These are phyloP conservation scores for Candida sonorensis DNA, from an alignment of 805 yeast species.

Conservation along the genomic window DNA sequence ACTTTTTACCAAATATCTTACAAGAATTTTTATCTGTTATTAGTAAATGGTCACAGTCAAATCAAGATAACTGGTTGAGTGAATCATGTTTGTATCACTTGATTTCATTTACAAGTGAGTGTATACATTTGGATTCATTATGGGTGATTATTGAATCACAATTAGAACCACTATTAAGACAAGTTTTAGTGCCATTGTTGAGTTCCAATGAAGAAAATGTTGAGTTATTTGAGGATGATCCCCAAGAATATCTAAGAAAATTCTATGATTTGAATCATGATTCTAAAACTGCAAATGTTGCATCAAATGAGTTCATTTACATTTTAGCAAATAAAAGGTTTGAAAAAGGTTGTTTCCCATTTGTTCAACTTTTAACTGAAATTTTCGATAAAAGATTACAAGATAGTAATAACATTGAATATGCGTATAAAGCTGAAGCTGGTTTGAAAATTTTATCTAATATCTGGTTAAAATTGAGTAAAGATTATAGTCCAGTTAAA, in stretches of 20 bases:
- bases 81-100: constrained; percentile 56
- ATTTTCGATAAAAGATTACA: constrained; percentile 32
- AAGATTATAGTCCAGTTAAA: constrained; percentile 45
- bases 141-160: constrained; percentile 66
- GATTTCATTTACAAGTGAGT: constrained; percentile 51
- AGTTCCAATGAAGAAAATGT: constrained; percentile 62
- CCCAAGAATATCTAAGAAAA: constrained; percentile 78
- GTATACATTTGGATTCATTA: constrained; percentile 46
- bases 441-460: constrained; percentile 69
- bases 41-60: constrained; percentile 56
- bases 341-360: constrained; percentile 42
- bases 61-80: constrained; percentile 51
- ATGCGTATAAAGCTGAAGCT: constrained; percentile 62
- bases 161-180: constrained; percentile 55
- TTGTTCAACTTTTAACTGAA: constrained; percentile 46
- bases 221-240: constrained; percentile 78
- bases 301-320: constrained; percentile 37
- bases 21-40: constrained; percentile 53
- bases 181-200: constrained; percentile 69
- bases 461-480: constrained; percentile 47
- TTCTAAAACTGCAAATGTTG: constrained; percentile 41
- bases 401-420: constrained; percentile 27
- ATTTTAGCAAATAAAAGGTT: constrained; percentile 10
- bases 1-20: constrained; percentile 68
- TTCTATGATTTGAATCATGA: constrained; percentile 52